Base-by-base conservation (phyloP, 176 grass and related monocot genomes). In the Carex kokanica region DNA sequence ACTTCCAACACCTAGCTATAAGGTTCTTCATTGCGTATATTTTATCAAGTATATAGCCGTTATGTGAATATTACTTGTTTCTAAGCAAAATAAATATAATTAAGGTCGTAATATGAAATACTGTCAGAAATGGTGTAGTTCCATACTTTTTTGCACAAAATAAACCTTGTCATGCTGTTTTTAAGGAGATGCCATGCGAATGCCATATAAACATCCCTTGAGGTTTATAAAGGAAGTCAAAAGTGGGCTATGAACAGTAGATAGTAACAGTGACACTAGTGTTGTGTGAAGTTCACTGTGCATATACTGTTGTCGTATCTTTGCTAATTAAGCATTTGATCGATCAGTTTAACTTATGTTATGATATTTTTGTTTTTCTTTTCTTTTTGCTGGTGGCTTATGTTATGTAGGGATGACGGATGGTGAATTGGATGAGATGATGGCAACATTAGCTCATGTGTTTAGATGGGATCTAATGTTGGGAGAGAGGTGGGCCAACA, bases 381-480 rank as follows among this genome's bases (percentile, higher is more conserved):
- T 7, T 43, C 9, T 62, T 80, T 80, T 41, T 58, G 8, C 23
- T 38, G 47, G 56, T 80, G 52, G 52, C 10, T 61, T 14, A 79
- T 80, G 0, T 41, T 63, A 60, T 62, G 11, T 41, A 82, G 80
- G 80, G 20, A 94, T 94, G 92, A 94, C 95, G 18, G 95, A 98
- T 82, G 85, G 88, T 60, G 96, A 99, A 88, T 88, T 99, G 1
- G 96, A 99, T 89, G 96, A 99, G 83, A 95, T 99, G 96, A 95
- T 91, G 83, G 91, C 93, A 66, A 89, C 96, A 81, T 84, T 99
- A 70, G 79, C 91, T 5, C 91, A 92, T 52, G 66, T 99, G 5
- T 99, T 99, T 87, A 89, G 93, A 66, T 95, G 93, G 93, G 96
- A 99, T 80, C 80, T 99, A 34, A 91, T 99, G 51, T 87, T 99